Evolutionary conservation across 192 early-diverging fungal species (phyloP), one percentile per base, ranked within the genome.

Genomic region (Pilaira anomala): DNA sequence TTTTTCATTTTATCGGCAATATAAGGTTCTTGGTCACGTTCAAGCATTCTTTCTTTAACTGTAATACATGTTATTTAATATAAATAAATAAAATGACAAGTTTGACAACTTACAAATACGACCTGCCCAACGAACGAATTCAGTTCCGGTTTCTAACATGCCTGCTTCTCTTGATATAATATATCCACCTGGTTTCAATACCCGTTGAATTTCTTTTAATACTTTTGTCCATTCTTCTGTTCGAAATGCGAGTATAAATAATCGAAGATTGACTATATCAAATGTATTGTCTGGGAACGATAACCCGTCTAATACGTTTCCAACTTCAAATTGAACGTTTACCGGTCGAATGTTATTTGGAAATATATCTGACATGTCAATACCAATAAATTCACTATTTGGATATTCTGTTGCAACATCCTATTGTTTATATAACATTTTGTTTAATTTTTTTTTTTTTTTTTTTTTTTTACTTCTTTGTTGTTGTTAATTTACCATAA

Each of bases 101-200:
- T 13, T n/a, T 19, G 2, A 22, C 3, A 58, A 42, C 29, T 41
- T 19, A 28, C 55, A 36, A 7, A 16, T 30, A 3, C 24, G 21
- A 6, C 49, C 28, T 58, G 19, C 41, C 9, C 24, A 28, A 1
- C 52, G 12, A 44, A 44, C 11, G 9, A 30, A 44, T 36, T 61
- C 60, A 61, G 48, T 29, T 11, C 28, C 11, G 39, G 44, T 53
- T 48, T 67, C 71, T 45, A 73, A 18, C 61, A 73, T 67, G 28
- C 67, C 57, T 5, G 50, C 44, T 39, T 71, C 69, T 25, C 54
- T 49, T 8, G 50, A 55, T 62, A 66, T 42, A 28, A 74, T 46
- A 33, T 65, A 74, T 33, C 72, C 72, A 45, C 72, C 72, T 16
- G 67, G 67, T 30, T 66, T 69, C 2, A 40, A 33, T 5, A 69